A percentile compares a stretch with the other conserved stretches of the same genome.
Conservation (phyloP, 169 alveolate species). For the Besnoitia besnoiti region DNA sequence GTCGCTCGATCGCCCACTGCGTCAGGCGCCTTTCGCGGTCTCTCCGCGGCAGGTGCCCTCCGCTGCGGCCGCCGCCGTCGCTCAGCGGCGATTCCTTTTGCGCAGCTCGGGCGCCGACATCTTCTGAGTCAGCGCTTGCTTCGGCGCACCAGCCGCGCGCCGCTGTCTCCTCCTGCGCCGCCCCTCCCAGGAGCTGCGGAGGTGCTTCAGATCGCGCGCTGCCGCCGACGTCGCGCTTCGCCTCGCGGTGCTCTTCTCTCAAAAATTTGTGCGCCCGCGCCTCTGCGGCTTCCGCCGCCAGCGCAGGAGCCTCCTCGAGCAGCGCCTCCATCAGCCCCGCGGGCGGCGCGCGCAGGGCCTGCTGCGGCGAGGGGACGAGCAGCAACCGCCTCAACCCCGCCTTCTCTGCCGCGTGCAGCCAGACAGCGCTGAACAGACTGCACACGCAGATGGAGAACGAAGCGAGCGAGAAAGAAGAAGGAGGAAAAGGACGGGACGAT, state of each 20-base stretch:
- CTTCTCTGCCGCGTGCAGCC: conserved; percentile 24
- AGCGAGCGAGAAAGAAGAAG: not conserved
- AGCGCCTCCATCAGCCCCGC: not conserved
- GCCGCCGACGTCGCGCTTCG: too few species aligned
- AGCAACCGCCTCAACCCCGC: not conserved
- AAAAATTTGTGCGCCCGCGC: too few species aligned
- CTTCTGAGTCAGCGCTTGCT: too few species aligned
- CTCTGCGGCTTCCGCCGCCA: not conserved
- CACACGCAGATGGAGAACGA: not conserved
- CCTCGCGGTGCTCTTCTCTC: too few species aligned
- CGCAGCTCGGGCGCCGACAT: too few species aligned
- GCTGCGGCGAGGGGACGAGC: not conserved
- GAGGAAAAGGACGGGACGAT: too few species aligned
- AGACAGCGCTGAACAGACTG: conserved; percentile 2
- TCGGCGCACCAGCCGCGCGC: too few species aligned
- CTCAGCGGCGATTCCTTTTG: too few species aligned
- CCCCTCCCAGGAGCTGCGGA: too few species aligned
- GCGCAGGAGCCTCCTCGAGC: not conserved
- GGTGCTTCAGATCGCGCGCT: too few species aligned
- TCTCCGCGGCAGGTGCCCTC: not conserved
- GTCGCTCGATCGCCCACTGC: not conserved
- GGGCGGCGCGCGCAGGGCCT: conserved; percentile 17
- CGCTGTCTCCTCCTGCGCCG: too few species aligned
- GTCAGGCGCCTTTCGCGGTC: not conserved
- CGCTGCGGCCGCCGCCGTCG: too few species aligned